A percentile compares a stretch with the other conserved stretches of the same genome.
Conservation (phyloP, 2,329 filamentous ascomycete species). For the Elsinoe perseae region DNA sequence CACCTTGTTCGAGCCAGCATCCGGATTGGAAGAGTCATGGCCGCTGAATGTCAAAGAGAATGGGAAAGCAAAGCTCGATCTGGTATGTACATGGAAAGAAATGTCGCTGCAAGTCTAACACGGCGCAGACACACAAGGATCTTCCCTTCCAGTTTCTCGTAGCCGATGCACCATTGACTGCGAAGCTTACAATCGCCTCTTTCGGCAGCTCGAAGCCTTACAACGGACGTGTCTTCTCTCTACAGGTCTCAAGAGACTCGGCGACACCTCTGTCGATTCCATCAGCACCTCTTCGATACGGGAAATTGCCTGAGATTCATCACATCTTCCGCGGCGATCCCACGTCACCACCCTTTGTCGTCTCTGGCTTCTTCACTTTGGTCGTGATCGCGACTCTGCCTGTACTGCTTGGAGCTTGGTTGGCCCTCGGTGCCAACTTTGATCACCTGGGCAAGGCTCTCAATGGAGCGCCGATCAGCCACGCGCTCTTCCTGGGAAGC, state of each 20-base stretch:
- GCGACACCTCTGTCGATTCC: conserved; percentile 52
- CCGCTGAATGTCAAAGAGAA: conserved; percentile 75
- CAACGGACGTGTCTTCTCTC: conserved; percentile 62
- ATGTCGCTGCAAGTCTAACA: conserved; percentile 12
- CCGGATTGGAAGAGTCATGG: conserved; percentile 79
- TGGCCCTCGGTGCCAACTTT: conserved; percentile 72
- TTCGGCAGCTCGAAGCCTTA: conserved; percentile 68
- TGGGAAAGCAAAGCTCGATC: conserved; percentile 75
- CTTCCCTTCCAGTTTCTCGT: conserved; percentile 74
- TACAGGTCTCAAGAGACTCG: conserved; percentile 58
- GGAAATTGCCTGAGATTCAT: conserved; percentile 74
- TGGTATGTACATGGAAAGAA: conserved; percentile 52
- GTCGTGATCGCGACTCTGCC: conserved; percentile 69
- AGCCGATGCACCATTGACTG: conserved; percentile 60
- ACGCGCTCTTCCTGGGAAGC: conserved; percentile 77
- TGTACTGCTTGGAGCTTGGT: conserved; percentile 65
- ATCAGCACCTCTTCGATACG: conserved; percentile 70
- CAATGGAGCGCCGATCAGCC: conserved; percentile 67
- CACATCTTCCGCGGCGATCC: conserved; percentile 82
- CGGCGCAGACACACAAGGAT: conserved; percentile 70
- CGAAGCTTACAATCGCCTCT: conserved; percentile 76
- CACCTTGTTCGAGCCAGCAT: conserved; percentile 63
- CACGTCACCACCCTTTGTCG: conserved; percentile 68
- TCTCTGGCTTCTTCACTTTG: conserved; percentile 69
- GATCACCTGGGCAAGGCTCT: conserved; percentile 70